These are phyloP conservation scores for Lepidopterella palustris DNA, from an alignment of 495 filamentous ascomycete genomes.

Conservation along the genomic window DNA sequence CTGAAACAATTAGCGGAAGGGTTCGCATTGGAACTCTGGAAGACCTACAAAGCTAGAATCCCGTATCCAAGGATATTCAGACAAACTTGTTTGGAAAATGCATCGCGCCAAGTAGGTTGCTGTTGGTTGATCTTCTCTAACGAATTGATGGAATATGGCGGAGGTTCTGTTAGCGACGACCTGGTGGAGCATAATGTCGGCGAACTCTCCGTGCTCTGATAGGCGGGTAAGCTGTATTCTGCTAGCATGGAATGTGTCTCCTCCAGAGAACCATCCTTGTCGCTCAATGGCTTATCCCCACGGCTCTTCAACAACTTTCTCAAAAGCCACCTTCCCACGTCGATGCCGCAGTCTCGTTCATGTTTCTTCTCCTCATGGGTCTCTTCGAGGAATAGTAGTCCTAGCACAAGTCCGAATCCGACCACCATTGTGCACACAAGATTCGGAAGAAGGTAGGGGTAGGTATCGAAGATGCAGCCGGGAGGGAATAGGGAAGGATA, in stretches of 20 bases:
- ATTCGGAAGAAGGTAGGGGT: conserved; percentile 90
- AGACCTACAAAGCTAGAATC: conserved; percentile 87
- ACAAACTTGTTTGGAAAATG: conserved; percentile 75
- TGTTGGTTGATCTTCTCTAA: conserved; percentile 3
- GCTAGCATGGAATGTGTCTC: conserved; percentile 42
- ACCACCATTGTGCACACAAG: conserved; percentile 80
- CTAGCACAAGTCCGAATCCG: conserved; percentile 68
- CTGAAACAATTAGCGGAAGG: conserved; percentile 41
- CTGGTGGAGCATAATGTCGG: conserved; percentile 33
- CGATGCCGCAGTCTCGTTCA: conserved; percentile 66
- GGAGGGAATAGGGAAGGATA: conserved; percentile 71
- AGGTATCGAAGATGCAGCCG: conserved; percentile 71
- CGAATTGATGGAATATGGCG: conserved; percentile 18
- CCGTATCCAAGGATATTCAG: conserved; percentile 83
- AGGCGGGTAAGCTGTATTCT: conserved; percentile 55
- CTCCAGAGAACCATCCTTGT: conserved; percentile 38
- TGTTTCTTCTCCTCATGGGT: conserved; percentile 81
- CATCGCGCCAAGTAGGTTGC: conserved; percentile 38
- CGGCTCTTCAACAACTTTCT: conserved; percentile 38
- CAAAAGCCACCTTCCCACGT: conserved; percentile 69
- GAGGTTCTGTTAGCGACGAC: conserved; percentile 27
- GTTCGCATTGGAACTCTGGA: conserved; percentile 1
- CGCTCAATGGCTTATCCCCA: conserved; percentile 7
- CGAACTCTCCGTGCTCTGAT: conserved; percentile 56
- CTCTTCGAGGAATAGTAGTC: conserved; percentile 88